Percentiles rank a stretch among this genome's conserved stretches.
These are phyloP conservation scores for Funneliformis caledonium DNA, from an alignment of 371 early-diverging fungal genomes.

Conservation along the genomic window DNA sequence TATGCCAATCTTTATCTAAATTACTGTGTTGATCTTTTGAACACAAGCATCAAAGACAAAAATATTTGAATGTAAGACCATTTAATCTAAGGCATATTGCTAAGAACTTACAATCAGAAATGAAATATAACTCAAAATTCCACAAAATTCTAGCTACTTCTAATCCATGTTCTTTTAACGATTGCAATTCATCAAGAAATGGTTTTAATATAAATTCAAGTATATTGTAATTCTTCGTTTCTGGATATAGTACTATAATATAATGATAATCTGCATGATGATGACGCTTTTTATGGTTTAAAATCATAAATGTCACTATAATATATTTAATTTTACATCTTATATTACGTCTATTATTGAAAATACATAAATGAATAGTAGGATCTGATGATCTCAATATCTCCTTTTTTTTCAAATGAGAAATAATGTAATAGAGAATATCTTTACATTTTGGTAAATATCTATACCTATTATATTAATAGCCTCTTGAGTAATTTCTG, in stretches of 20 bases:
- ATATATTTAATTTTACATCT: neutral
- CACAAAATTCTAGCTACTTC: neutral
- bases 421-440: neutral
- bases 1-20: neutral
- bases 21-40: neutral
- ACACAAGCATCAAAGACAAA: constrained; percentile 7
- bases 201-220: constrained; percentile 9
- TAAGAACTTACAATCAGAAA: neutral
- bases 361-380: neutral
- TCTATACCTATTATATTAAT: neutral
- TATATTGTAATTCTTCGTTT: neutral
- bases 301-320: neutral
- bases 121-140: constrained; percentile 3
- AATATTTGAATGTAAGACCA: neutral
- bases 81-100: neutral
- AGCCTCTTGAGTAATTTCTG: neutral
- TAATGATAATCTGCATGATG: no score
- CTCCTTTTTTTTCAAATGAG: neutral
- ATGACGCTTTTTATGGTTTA: no score
- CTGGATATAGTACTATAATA: neutral
- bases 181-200: neutral
- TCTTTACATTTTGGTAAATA: neutral
- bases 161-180: neutral
- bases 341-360: neutral
- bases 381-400: neutral